Conservation (phyloP, 2,329 filamentous ascomycete genomes). For the Claviceps citrina region DNA sequence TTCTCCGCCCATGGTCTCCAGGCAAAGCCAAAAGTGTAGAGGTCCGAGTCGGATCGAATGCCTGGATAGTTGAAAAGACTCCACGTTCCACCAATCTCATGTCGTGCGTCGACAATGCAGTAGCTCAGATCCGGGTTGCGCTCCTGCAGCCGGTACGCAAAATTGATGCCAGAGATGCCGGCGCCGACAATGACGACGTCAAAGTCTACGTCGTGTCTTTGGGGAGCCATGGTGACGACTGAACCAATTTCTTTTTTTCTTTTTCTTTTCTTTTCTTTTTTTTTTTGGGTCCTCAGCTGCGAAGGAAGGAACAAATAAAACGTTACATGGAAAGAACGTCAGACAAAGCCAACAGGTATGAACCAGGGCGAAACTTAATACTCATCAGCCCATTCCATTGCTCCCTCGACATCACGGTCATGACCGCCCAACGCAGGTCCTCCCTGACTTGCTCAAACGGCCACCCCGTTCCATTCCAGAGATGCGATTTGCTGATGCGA, state of each 20-base stretch:
- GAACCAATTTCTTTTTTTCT: neutral
- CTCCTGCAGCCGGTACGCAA: slow-evolving; percentile 47
- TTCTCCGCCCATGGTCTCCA: slow-evolving; percentile 52
- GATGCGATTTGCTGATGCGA: neutral
- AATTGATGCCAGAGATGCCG: slow-evolving; percentile 56
- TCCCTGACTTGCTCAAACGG: no score
- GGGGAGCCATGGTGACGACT: neutral
- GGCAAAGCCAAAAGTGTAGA: slow-evolving; percentile 44
- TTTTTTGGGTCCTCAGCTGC: no score
- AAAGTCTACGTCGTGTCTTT: slow-evolving; percentile 5
- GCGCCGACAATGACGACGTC: slow-evolving; percentile 52
- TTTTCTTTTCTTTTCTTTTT: neutral
- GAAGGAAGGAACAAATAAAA: no score
- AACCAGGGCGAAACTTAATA: no score
- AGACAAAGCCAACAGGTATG: no score
- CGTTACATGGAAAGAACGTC: no score
- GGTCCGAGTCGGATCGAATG: slow-evolving; percentile 46
- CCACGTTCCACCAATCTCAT: slow-evolving; percentile 57
- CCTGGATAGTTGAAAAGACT: slow-evolving; percentile 56
- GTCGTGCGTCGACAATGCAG: slow-evolving; percentile 48
- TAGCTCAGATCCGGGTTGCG: slow-evolving; percentile 39
- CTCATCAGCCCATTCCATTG: no score
- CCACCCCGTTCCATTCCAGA: no score
- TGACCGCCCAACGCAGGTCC: no score
- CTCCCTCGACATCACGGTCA: no score